Evolutionary conservation across 2,329 filamentous ascomycete genomes (phyloP).

Genomic region (Penicillium sclerotigenum): DNA sequence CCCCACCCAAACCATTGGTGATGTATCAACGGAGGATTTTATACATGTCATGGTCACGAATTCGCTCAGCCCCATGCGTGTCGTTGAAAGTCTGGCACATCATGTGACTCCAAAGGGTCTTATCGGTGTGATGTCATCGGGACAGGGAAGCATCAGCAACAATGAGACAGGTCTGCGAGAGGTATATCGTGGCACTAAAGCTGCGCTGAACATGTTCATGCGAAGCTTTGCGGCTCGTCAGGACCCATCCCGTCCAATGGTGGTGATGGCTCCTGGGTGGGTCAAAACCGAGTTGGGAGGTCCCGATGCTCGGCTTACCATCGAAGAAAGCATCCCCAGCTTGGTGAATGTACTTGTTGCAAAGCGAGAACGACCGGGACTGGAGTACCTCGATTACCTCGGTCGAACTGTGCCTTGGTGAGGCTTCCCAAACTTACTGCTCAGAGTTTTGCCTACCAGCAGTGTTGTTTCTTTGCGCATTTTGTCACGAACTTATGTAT

Average conservation of each 20-base stretch:
- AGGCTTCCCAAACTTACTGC: background rate
- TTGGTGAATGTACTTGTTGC: background rate
- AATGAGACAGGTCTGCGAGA: slow-evolving; percentile 1
- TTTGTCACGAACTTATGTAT: background rate
- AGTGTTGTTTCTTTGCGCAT: background rate
- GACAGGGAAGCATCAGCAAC: slow-evolving; percentile 3
- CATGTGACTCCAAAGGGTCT: background rate
- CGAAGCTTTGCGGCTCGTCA: slow-evolving; percentile 1
- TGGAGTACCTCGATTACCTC: background rate
- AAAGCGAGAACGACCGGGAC: background rate
- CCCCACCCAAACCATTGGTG: background rate
- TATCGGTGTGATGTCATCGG: slow-evolving; percentile 2
- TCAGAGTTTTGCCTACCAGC: background rate
- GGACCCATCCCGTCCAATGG: background rate
- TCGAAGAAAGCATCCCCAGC: background rate
- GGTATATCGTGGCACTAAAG: slow-evolving; percentile 1
- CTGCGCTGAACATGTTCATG: slow-evolving; percentile 1
- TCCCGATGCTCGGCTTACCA: background rate
- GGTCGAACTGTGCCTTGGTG: background rate
- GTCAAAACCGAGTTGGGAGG: slow-evolving; percentile 4
- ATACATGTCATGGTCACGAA: slow-evolving; percentile 3
- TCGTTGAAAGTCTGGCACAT: background rate
- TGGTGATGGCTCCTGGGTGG: background rate
- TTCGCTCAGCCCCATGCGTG: slow-evolving; percentile 3
- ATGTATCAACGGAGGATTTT: slow-evolving; percentile 2